Percentiles rank a stretch among this genome's conserved stretches.
These are phyloP conservation scores for Miamiensis avidus DNA, from an alignment of 169 alveolate species.

Conservation along the genomic window DNA sequence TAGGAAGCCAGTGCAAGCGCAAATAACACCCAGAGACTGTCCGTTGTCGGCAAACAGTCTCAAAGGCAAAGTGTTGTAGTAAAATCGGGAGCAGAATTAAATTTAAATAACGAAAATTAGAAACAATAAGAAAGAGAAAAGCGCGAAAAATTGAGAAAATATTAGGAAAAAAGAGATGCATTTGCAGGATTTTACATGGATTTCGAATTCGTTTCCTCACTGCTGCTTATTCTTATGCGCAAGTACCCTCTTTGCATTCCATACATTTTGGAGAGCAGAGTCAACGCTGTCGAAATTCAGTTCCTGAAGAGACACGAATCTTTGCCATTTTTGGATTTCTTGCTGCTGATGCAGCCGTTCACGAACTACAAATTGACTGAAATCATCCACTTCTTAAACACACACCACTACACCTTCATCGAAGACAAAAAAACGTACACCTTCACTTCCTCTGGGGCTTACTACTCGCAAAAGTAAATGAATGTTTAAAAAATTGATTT, in stretches of 20 bases:
- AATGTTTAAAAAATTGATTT: too few relatives aligned
- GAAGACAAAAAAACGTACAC: background rate
- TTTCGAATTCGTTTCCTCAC: background rate
- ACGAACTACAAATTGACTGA: background rate
- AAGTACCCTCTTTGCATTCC: background rate
- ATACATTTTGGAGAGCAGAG: background rate
- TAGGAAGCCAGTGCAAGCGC: background rate
- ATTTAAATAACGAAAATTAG: background rate
- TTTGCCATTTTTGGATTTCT: background rate
- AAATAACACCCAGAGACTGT: background rate
- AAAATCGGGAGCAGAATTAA: too few relatives aligned
- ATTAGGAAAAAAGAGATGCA: too few relatives aligned
- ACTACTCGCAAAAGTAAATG: background rate
- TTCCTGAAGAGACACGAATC: background rate
- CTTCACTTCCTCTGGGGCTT: background rate
- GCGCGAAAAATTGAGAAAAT: too few relatives aligned
- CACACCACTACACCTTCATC: background rate
- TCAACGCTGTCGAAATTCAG: background rate
- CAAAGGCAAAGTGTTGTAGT: too few relatives aligned
- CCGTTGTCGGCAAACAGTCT: too few relatives aligned
- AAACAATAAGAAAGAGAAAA: background rate
- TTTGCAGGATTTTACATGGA: background rate
- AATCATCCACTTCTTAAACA: background rate
- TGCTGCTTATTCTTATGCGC: background rate
- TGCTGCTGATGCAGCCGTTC: background rate